Evolutionary conservation across 441 rosid species (phyloP).

Genomic region (Mallotus japonicus): DNA sequence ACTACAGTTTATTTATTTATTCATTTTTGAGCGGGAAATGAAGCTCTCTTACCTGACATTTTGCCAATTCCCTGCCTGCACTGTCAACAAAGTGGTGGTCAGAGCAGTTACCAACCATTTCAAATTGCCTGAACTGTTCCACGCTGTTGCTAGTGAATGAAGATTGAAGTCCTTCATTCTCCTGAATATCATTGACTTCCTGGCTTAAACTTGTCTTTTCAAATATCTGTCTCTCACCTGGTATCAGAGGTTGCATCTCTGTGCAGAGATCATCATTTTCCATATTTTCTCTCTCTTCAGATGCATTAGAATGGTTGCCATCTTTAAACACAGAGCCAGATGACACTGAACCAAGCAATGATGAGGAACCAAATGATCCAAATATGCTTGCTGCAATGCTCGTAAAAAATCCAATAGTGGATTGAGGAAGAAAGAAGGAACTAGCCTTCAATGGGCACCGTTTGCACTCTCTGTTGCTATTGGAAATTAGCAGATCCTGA

Average conservation of each 20-base stretch:
- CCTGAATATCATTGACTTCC: slow-evolving; percentile 34
- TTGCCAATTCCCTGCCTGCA: slow-evolving; percentile 38
- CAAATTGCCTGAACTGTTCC: slow-evolving; percentile 57
- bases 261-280: slow-evolving; percentile 34
- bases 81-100: slow-evolving; percentile 71
- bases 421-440: slow-evolving; percentile 56
- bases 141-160: slow-evolving; percentile 22
- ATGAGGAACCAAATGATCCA: slow-evolving; percentile 46
- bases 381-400: slow-evolving; percentile 57
- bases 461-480: slow-evolving; percentile 30
- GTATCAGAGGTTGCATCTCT: slow-evolving; percentile 36
- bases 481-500: slow-evolving; percentile 49
- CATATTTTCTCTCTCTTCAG: slow-evolving; percentile 31
- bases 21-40: slow-evolving; percentile 10
- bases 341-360: slow-evolving; percentile 35
- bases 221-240: slow-evolving; percentile 27
- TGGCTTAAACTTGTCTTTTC: slow-evolving; percentile 22
- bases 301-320: slow-evolving; percentile 31
- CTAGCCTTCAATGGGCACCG: slow-evolving; percentile 32
- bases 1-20: neutral
- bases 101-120: slow-evolving; percentile 65
- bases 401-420: slow-evolving; percentile 64
- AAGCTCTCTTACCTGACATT: slow-evolving; percentile 57
- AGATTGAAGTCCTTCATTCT: slow-evolving; percentile 26
- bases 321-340: slow-evolving; percentile 39